phyloP scores from a whole-genome alignment of 2,329 filamentous ascomycete species.

The Curvularia sp. region DNA sequence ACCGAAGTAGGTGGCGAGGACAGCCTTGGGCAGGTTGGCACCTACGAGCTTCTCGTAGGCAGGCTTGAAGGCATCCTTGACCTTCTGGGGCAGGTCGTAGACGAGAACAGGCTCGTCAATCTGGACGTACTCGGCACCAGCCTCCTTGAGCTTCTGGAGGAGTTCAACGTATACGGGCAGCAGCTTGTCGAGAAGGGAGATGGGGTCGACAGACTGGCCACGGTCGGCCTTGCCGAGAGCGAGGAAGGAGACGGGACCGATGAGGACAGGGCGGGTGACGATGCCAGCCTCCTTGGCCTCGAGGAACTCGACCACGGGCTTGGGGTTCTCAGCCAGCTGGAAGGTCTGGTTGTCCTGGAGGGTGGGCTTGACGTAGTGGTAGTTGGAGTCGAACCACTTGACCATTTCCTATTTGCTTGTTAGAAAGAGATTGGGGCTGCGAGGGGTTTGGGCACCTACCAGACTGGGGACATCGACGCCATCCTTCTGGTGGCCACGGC shows the following conservation, averaged over 20 bases:
- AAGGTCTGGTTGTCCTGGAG: constrained; percentile 97
- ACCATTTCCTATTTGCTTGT: constrained; percentile 80
- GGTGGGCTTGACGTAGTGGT: constrained; percentile 99
- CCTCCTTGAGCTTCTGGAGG: constrained; percentile 89
- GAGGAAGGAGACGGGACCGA: constrained; percentile 97
- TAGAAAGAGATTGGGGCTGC: constrained; percentile 19
- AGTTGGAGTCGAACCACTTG: constrained; percentile 99
- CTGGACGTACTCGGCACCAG: constrained; percentile 95
- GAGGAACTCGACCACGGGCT: constrained; percentile 91
- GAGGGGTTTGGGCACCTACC: constrained; percentile 51
- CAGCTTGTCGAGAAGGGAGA: constrained; percentile 91
- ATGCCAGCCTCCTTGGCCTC: constrained; percentile 99
- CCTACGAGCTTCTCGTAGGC: constrained; percentile 89
- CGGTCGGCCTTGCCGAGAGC: constrained; percentile 98
- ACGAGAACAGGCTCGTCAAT: constrained; percentile 98
- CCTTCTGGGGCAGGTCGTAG: constrained; percentile 87
- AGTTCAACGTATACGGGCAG: constrained; percentile 94
- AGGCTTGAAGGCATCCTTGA: constrained; percentile 97
- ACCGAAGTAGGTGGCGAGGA: constrained; percentile 97
- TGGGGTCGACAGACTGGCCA: constrained; percentile 89
- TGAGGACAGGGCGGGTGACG: constrained; percentile 87
- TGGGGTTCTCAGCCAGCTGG: constrained; percentile 84
- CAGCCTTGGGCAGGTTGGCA: constrained; percentile 81
- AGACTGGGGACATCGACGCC: constrained; percentile 90
- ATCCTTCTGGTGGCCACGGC: constrained; percentile 95